Evolutionary conservation across 345 rosid genomes (phyloP), one percentile per base, ranked within the genome.

Genomic region (Hevea brasiliensis): DNA sequence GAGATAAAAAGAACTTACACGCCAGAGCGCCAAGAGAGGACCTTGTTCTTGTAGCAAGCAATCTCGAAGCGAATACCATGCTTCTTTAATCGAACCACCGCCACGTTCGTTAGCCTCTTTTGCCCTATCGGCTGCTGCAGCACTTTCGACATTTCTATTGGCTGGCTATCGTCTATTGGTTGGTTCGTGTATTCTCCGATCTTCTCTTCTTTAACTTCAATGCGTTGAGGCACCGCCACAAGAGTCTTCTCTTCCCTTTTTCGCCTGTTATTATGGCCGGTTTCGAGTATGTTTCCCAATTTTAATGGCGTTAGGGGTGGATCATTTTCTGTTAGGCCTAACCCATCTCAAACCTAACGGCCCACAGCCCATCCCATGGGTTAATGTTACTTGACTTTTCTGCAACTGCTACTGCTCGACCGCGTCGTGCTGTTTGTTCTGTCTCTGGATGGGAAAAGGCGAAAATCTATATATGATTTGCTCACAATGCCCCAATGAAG

Each of bases 1-100:
- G 13, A 29, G 57, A 32, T n/a, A n/a, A 14, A 10, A 44, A 37
- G 51, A 3, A 74, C 96, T 85, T 81, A 95, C 99, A 91, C 96
- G 81, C 89, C 87, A 18, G 97, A 89, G 63, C 99, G 99, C 99
- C 99, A 95, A 4, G 98, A 95, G 56, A 95, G 97, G 87, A 95
- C 98, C 81, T 95, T 95, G 81, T 95, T 92, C 87, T 91, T 91
- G 89, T 87, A 95, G 79, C 99, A 95, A 72, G 99, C 98, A 41
- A 92, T 92, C 85, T 95, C 99, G 84, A 92, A 95, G 61, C 99
- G 97, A 63, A 83, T 84, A 1, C 99, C 97, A 58, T 83, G 87
- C 77, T 89, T 92, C 75, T 95, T 95, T 68, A 95, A 85, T 23
- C 97, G 94, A 67, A 92, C 98, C 5, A 94, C 94, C 21, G 98